Evolutionary conservation across 192 early-diverging fungal genomes (phyloP).

Genomic region (Allomyces macrogynus): DNA sequence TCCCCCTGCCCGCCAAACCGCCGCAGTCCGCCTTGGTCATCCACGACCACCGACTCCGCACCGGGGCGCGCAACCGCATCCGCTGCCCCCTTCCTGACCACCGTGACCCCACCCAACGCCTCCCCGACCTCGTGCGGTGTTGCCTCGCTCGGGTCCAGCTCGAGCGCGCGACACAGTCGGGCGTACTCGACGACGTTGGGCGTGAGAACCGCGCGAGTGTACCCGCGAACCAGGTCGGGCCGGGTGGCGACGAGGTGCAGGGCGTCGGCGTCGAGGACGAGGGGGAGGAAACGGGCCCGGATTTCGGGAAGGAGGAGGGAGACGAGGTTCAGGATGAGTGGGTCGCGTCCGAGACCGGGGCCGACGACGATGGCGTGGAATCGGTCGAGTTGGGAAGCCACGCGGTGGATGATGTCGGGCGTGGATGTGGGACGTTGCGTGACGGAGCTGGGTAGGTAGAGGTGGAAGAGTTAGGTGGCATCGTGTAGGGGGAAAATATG

Average conservation of each 20-base stretch:
- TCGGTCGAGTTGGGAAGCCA: constrained; percentile 32
- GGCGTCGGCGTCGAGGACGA: constrained; percentile 91
- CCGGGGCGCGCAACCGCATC: constrained; percentile 63
- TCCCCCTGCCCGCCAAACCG: constrained; percentile 95
- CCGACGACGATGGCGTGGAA: constrained; percentile 76
- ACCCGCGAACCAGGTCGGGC: constrained; percentile 50
- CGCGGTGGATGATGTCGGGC: constrained; percentile 21
- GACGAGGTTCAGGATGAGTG: constrained; percentile 40
- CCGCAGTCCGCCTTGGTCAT: constrained; percentile 44
- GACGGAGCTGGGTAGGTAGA: constrained; percentile 6
- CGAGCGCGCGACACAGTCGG: constrained; percentile 39
- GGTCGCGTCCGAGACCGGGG: constrained; percentile 71
- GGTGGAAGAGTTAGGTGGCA: constrained; percentile 4
- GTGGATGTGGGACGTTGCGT: constrained; percentile 7
- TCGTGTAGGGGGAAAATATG: constrained; percentile 3
- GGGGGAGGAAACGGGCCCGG: constrained; percentile 28
- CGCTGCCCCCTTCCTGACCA: constrained; percentile 54
- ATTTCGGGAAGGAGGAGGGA: constrained; percentile 47
- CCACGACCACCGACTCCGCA: constrained; percentile 16
- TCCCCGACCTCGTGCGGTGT: constrained; percentile 28
- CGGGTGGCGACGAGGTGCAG: constrained; percentile 50
- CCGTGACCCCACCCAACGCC: constrained; percentile 52
- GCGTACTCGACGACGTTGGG: constrained; percentile 76
- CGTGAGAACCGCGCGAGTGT: constrained; percentile 54
- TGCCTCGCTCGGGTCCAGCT: not conserved